phyloP scores from a whole-genome alignment of 345 rosid genomes.

The Mangifera indica region DNA sequence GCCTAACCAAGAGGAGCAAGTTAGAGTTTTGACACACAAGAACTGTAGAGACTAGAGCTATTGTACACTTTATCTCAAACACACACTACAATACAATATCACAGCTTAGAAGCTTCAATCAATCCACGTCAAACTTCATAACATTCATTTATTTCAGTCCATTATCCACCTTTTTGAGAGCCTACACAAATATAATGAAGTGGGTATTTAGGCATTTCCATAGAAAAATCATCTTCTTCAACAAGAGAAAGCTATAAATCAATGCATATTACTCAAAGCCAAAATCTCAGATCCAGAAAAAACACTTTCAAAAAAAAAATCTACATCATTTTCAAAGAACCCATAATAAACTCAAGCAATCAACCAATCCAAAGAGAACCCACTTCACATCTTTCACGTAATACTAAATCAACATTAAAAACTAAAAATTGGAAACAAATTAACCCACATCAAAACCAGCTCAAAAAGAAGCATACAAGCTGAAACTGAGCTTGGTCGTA shows the following conservation, averaged over 20 bases:
- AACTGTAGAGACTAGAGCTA: neutral
- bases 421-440: constrained; percentile 12
- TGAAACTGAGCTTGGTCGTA: constrained; percentile 20
- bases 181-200: neutral
- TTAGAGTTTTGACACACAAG: neutral
- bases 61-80: neutral
- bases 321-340: neutral
- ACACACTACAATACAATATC: neutral
- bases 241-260: constrained; percentile 8
- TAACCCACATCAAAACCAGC: constrained; percentile 15
- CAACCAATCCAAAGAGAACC: constrained; percentile 23
- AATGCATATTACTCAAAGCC: constrained; percentile 11
- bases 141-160: neutral
- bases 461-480: constrained; percentile 1
- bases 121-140: neutral
- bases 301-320: constrained; percentile 15
- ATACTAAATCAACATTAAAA: constrained; percentile 11
- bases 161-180: neutral
- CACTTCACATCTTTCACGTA: constrained; percentile 24
- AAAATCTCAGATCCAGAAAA: constrained; percentile 32
- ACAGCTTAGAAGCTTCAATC: neutral
- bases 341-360: constrained; percentile 13
- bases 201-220: neutral
- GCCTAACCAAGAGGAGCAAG: neutral
- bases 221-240: neutral